These are phyloP conservation scores for Antarctomyces pellizariae DNA, from an alignment of 495 filamentous ascomycete genomes.

Conservation along the genomic window DNA sequence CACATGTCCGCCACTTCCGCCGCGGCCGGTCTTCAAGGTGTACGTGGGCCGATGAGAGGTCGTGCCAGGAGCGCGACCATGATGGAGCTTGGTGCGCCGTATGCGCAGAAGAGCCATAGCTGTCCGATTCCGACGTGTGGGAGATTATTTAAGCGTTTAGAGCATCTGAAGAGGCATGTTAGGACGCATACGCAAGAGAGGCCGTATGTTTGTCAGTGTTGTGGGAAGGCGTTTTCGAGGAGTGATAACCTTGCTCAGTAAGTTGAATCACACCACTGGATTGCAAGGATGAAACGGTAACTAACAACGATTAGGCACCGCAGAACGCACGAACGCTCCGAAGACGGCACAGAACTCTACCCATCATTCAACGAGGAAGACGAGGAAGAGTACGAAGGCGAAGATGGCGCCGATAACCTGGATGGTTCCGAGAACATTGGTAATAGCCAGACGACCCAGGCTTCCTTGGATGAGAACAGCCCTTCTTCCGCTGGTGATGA, in stretches of 20 bases:
- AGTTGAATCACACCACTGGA: slow-evolving; percentile 16
- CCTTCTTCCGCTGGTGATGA: slow-evolving; percentile 29
- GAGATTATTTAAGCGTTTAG: slow-evolving; percentile 92
- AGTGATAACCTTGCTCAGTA: slow-evolving; percentile 98
- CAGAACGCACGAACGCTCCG: slow-evolving; percentile 70
- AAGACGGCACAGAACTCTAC: slow-evolving; percentile 40
- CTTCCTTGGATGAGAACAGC: no score
- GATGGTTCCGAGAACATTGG: slow-evolving; percentile 48
- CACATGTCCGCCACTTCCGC: no score
- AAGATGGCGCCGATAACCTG: slow-evolving; percentile 44
- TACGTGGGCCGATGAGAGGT: no score
- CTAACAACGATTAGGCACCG: slow-evolving; percentile 46
- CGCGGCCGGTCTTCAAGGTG: no score
- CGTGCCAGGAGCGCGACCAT: slow-evolving; percentile 86
- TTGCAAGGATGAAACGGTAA: slow-evolving; percentile 6
- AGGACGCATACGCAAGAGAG: slow-evolving; percentile 98
- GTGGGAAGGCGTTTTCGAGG: slow-evolving; percentile 94
- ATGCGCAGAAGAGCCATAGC: slow-evolving; percentile 91
- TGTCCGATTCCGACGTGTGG: slow-evolving; percentile 98
- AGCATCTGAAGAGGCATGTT: slow-evolving; percentile 98
- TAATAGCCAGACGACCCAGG: slow-evolving; percentile 23
- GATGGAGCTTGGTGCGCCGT: slow-evolving; percentile 89
- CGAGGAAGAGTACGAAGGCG: slow-evolving; percentile 40
- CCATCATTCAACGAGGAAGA: slow-evolving; percentile 49
- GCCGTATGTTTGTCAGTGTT: slow-evolving; percentile 89